phyloP scores from a whole-genome alignment of 306 rosid species.

The Begonia loranthoides region DNA sequence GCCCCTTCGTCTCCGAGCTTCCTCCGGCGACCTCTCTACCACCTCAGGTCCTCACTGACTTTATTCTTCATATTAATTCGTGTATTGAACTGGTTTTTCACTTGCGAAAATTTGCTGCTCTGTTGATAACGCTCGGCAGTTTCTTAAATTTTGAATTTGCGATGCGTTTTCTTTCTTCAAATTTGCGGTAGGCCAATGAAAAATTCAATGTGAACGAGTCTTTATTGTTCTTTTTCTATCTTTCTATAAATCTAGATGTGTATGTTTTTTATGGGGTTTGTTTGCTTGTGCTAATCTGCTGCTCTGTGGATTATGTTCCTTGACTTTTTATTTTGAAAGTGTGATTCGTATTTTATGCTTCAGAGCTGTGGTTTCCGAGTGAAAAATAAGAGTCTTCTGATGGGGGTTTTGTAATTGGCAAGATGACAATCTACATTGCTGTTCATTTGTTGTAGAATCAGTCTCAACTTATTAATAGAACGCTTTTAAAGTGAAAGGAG shows the following conservation, averaged over 20 bases:
- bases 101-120: constrained; percentile 6
- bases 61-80: constrained; percentile 4
- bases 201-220: not conserved
- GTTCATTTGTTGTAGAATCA: not conserved
- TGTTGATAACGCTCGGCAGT: too few relatives aligned
- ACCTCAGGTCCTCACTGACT: constrained; percentile 33
- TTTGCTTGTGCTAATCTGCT: too few relatives aligned
- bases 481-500: not conserved
- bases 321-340: too few relatives aligned
- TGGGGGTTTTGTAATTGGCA: too few relatives aligned
- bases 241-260: too few relatives aligned
- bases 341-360: too few relatives aligned
- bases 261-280: too few relatives aligned
- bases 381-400: too few relatives aligned
- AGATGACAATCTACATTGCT: not conserved
- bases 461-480: not conserved
- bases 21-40: constrained; percentile 23
- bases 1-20: constrained; percentile 34
- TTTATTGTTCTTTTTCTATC: too few relatives aligned
- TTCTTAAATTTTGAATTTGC: not conserved
- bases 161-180: not conserved
- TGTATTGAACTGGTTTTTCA: not conserved
- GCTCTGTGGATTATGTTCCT: too few relatives aligned
- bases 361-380: too few relatives aligned
- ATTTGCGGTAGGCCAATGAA: not conserved